A percentile compares a stretch with the other conserved stretches of the same genome.
Evolutionary conservation across 306 rosid species (phyloP).

Genomic region (Medicago lupulina): DNA sequence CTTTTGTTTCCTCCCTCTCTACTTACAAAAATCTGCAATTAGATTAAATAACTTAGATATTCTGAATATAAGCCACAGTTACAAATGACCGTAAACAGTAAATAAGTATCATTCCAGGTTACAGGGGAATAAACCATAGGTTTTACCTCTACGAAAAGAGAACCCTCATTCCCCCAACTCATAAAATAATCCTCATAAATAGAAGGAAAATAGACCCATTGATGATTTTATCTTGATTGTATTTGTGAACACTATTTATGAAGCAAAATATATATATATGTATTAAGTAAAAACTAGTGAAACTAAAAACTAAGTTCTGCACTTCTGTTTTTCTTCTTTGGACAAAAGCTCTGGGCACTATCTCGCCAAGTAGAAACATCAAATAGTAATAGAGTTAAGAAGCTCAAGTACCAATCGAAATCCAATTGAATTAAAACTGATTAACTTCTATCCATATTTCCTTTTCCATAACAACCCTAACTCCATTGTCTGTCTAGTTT

Average conservation of each 20-base stretch:
- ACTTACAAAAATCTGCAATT: conserved; percentile 84
- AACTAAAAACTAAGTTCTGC: conserved; percentile 1
- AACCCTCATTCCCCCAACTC: conserved; percentile 1
- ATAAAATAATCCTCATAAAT: background rate
- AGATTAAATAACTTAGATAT: conserved; percentile 38
- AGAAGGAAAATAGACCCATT: conserved; percentile 11
- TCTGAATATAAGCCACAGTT: conserved; percentile 32
- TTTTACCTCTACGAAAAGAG: conserved; percentile 10
- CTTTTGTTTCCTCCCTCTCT: conserved; percentile 93
- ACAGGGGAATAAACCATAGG: conserved; percentile 8
- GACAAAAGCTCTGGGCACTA: background rate
- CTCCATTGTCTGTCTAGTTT: background rate
- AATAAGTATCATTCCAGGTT: conserved; percentile 21
- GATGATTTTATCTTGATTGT: background rate
- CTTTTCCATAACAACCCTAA: conserved; percentile 2
- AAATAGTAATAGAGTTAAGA: conserved; percentile 13
- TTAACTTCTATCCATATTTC: conserved; percentile 10
- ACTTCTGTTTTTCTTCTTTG: conserved; percentile 19
- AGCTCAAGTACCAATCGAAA: conserved; percentile 3
- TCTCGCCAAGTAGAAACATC: conserved; percentile 20
- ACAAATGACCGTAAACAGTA: conserved; percentile 21
- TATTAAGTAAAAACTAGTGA: conserved; percentile 20
- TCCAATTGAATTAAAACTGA: conserved; percentile 6
- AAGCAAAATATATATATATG: conserved; percentile 21
- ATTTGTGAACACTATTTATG: conserved; percentile 3